Conservation (phyloP, 805 yeast species). For the Lachancea sp. region DNA sequence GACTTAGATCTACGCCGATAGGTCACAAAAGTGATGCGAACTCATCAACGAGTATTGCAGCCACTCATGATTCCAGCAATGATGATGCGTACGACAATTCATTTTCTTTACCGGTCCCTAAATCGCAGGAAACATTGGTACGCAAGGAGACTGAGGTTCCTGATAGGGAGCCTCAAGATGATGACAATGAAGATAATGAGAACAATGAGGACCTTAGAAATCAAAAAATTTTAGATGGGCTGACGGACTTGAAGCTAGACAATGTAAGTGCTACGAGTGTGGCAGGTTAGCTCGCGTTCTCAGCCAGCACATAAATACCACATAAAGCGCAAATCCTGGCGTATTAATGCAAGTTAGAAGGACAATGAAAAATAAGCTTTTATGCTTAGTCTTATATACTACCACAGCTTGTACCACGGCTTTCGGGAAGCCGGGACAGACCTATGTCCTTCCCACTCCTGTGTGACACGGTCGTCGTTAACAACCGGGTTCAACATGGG, state of each 20-base stretch:
- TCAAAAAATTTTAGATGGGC: conserved; percentile 10
- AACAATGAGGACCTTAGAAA: not conserved
- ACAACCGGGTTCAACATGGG: conserved; percentile 32
- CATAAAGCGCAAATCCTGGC: no score
- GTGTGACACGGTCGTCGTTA: conserved; percentile 21
- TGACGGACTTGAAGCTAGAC: conserved; percentile 1
- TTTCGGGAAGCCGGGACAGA: conserved; percentile 8
- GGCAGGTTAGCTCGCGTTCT: not conserved
- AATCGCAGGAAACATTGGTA: not conserved
- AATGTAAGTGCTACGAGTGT: not conserved
- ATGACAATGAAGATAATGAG: conserved; percentile 9
- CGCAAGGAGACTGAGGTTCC: not conserved
- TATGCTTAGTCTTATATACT: not conserved
- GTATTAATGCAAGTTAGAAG: not conserved
- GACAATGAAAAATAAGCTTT: not conserved
- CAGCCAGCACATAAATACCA: not conserved
- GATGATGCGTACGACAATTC: conserved; percentile 38
- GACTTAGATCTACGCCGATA: conserved; percentile 1
- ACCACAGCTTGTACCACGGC: conserved; percentile 33
- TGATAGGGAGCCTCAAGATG: conserved; percentile 10
- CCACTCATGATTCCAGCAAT: not conserved
- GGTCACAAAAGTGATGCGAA: not conserved
- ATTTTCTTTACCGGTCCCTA: conserved; percentile 43
- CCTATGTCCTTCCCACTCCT: conserved; percentile 20
- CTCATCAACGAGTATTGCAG: not conserved